These are phyloP conservation scores for Dispira simplex DNA, from an alignment of 192 early-diverging fungal genomes.

Conservation along the genomic window DNA sequence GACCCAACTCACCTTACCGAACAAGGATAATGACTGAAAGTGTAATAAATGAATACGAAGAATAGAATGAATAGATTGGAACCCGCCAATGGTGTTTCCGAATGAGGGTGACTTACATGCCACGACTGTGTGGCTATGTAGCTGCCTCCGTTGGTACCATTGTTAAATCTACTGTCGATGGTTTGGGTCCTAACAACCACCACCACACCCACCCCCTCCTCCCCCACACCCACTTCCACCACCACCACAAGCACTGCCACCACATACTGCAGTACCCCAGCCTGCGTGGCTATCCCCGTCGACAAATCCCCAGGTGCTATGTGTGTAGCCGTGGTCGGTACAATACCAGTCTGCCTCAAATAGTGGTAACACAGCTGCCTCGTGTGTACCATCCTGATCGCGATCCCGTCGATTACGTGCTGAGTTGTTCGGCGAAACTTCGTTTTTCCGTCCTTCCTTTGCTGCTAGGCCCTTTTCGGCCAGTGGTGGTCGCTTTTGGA, in stretches of 20 bases:
- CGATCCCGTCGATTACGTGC: neutral
- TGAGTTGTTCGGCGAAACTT: neutral
- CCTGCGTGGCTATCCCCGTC: neutral
- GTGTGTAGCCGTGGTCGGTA: neutral
- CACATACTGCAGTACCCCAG: neutral
- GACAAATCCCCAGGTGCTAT: neutral
- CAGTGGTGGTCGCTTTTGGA: neutral
- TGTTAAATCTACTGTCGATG: neutral
- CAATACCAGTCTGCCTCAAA: neutral
- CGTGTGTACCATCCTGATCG: neutral
- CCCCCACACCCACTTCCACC: conserved; percentile 11
- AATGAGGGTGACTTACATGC: too few relatives aligned
- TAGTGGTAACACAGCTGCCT: neutral
- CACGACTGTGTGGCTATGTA: too few relatives aligned
- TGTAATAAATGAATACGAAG: neutral
- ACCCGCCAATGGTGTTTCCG: neutral
- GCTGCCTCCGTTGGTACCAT: too few relatives aligned
- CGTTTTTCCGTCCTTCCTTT: neutral
- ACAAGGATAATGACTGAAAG: neutral
- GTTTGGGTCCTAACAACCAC: conserved; percentile 4
- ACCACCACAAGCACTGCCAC: neutral
- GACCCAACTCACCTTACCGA: too few relatives aligned
- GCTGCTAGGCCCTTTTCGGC: too few relatives aligned
- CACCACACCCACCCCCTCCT: conserved; percentile 10
- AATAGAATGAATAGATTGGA: neutral